A percentile compares a stretch with the other conserved stretches of the same genome.
Evolutionary conservation across 805 yeast genomes (phyloP).

Genomic region (Candida broadrunensis): DNA sequence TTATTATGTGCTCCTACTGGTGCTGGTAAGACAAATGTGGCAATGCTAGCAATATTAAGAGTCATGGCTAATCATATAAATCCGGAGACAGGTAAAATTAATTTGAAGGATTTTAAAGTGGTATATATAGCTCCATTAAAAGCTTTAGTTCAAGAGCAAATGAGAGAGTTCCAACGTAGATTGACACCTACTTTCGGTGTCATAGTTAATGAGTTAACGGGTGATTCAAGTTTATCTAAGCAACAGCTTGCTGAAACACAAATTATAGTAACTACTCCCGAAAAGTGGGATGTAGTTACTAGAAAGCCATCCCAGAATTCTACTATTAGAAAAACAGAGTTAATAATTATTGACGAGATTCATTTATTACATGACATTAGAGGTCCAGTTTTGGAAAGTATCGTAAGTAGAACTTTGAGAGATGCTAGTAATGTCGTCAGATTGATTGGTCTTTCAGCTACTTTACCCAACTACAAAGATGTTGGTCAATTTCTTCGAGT

Average conservation of each 20-base stretch:
- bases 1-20: slow-evolving; percentile 97
- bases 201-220: slow-evolving; percentile 82
- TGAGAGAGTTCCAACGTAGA: slow-evolving; percentile 75
- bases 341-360: slow-evolving; percentile 86
- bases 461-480: slow-evolving; percentile 84
- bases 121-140: slow-evolving; percentile 92
- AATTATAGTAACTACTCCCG: slow-evolving; percentile 89
- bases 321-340: slow-evolving; percentile 59
- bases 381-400: slow-evolving; percentile 91
- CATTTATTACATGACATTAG: slow-evolving; percentile 91
- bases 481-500: slow-evolving; percentile 82
- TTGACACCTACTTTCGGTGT: slow-evolving; percentile 58
- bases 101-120: slow-evolving; percentile 60
- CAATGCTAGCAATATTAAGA: slow-evolving; percentile 75
- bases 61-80: slow-evolving; percentile 54
- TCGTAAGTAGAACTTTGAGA: slow-evolving; percentile 72
- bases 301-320: slow-evolving; percentile 66
- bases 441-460: slow-evolving; percentile 86
- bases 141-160: slow-evolving; percentile 95
- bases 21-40: slow-evolving; percentile 97
- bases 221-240: slow-evolving; percentile 77
- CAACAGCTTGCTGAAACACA: slow-evolving; percentile 78
- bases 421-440: slow-evolving; percentile 51
- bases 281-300: slow-evolving; percentile 95
- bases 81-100: slow-evolving; percentile 45